These are phyloP conservation scores for Inga leiocalycina DNA, from an alignment of 306 rosid species.

Conservation along the genomic window DNA sequence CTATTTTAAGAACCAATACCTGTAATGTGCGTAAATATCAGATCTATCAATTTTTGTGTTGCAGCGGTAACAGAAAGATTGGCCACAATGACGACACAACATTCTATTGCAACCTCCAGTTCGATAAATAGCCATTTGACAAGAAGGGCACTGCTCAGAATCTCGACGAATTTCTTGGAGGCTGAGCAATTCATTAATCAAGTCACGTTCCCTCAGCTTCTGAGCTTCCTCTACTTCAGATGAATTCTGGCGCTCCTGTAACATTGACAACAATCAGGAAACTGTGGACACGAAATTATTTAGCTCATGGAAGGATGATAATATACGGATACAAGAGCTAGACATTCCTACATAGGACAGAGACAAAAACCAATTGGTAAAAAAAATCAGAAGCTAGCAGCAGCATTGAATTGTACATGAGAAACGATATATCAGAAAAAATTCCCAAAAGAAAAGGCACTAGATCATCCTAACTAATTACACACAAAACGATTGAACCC, in stretches of 20 bases:
- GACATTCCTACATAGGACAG: slow-evolving; percentile 5
- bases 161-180: slow-evolving; percentile 66
- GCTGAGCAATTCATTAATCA: slow-evolving; percentile 80
- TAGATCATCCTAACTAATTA: background rate
- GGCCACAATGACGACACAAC: slow-evolving; percentile 75
- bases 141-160: slow-evolving; percentile 83
- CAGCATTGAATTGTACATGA: slow-evolving; percentile 21
- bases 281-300: slow-evolving; percentile 9
- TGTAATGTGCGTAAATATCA: slow-evolving; percentile 66
- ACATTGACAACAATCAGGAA: slow-evolving; percentile 14
- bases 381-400: slow-evolving; percentile 8
- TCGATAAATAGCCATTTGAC: slow-evolving; percentile 81
- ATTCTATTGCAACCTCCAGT: slow-evolving; percentile 89
- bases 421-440: slow-evolving; percentile 5
- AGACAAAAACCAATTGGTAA: background rate
- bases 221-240: slow-evolving; percentile 56
- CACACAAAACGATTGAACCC: background rate
- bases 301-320: slow-evolving; percentile 1
- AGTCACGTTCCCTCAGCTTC: slow-evolving; percentile 58
- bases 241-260: slow-evolving; percentile 80
- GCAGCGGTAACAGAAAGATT: slow-evolving; percentile 83
- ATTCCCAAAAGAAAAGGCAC: background rate
- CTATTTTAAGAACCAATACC: slow-evolving; percentile 44
- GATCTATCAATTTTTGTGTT: slow-evolving; percentile 63
- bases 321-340: background rate